Conservation (phyloP, 768 basidiomycete species). For the Collybia mongolica region DNA sequence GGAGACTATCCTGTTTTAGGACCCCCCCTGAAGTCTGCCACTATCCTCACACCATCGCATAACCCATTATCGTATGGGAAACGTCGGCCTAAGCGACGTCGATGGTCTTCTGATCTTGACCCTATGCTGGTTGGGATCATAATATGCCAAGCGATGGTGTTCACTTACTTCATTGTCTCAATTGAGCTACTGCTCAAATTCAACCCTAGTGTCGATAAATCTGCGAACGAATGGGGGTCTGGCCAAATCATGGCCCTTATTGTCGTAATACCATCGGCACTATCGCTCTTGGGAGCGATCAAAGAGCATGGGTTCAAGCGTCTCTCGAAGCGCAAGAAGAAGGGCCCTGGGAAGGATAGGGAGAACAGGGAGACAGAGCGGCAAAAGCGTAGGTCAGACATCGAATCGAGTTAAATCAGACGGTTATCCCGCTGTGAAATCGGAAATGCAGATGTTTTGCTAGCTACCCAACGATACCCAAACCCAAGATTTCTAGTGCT, state of each 20-base stretch:
- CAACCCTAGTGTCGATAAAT: constrained; percentile 24
- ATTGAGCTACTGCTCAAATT: constrained; percentile 32
- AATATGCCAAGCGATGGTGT: constrained; percentile 33
- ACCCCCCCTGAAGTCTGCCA: neutral
- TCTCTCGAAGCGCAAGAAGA: constrained; percentile 23
- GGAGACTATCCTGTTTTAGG: neutral
- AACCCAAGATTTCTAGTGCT: too few relatives aligned
- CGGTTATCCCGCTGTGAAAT: too few relatives aligned
- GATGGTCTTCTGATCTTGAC: constrained; percentile 33
- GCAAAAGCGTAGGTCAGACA: neutral
- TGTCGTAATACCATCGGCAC: constrained; percentile 36
- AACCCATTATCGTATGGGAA: constrained; percentile 6
- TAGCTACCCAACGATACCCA: too few relatives aligned
- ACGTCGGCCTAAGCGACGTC: constrained; percentile 27
- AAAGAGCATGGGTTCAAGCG: constrained; percentile 28
- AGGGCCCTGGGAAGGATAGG: neutral
- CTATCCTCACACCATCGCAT: neutral
- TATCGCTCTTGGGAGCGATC: constrained; percentile 31
- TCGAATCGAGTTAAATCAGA: neutral
- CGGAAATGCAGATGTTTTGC: too few relatives aligned
- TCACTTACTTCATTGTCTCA: constrained; percentile 38
- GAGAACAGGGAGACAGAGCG: neutral
- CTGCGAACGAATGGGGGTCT: constrained; percentile 32
- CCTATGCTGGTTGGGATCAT: constrained; percentile 40
- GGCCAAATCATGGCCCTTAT: constrained; percentile 42